phyloP scores from a whole-genome alignment of 202 grass and related monocot species.

The Brachypodium distachyon region DNA sequence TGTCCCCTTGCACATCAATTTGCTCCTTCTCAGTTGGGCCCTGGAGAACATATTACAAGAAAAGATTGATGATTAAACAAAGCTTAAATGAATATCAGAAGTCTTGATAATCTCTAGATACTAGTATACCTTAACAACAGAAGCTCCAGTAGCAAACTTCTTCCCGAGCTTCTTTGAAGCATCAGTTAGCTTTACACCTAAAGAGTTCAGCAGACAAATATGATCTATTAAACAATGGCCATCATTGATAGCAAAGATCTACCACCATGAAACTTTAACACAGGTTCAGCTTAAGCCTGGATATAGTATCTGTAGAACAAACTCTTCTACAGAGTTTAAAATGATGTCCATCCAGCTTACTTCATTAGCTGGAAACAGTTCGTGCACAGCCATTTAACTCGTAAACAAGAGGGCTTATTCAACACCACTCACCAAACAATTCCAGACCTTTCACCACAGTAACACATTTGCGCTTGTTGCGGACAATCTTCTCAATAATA shows the following conservation, averaged over 20 bases:
- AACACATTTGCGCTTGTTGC: slow-evolving; percentile 99
- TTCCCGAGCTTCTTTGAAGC: slow-evolving; percentile 99
- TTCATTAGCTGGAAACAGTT: neutral
- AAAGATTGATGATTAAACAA: neutral
- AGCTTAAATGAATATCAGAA: neutral
- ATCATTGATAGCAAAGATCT: neutral
- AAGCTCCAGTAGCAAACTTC: slow-evolving; percentile 96
- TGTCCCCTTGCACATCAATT: slow-evolving; percentile 98
- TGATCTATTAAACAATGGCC: neutral
- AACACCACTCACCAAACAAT: slow-evolving; percentile 67
- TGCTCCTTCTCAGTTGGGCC: slow-evolving; percentile 98
- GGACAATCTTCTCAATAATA: slow-evolving; percentile 98
- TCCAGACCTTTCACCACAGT: slow-evolving; percentile 98
- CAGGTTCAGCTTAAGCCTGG: neutral
- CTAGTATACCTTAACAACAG: slow-evolving; percentile 79
- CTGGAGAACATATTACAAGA: slow-evolving; percentile 25
- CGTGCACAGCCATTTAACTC: neutral
- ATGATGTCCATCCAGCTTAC: neutral
- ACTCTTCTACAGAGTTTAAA: neutral
- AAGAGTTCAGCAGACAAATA: slow-evolving; percentile 8
- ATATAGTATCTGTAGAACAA: neutral
- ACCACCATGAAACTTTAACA: neutral
- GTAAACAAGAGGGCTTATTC: neutral
- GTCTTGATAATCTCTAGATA: neutral
- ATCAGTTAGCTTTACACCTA: slow-evolving; percentile 87